Evolutionary conservation across 164 flowering plant genomes (phyloP).

Genomic region (Macadamia integrifolia): DNA sequence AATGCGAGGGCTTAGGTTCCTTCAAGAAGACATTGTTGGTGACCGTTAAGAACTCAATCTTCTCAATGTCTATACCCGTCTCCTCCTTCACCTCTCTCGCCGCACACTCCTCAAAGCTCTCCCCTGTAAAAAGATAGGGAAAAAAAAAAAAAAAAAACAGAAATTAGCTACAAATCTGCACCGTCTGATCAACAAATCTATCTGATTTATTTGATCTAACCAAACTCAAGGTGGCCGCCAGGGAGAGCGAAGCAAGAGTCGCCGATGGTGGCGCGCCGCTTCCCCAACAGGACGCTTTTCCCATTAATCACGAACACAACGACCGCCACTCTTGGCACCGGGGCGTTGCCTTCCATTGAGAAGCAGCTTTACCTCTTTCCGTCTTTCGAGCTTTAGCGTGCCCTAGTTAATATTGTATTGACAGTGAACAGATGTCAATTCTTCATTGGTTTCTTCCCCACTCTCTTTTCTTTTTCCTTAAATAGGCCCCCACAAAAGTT

Average conservation of each 20-base stretch:
- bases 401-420: no score
- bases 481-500: no score
- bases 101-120: constrained; percentile 83
- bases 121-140: constrained; percentile 36
- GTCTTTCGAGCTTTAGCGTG: no score
- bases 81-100: constrained; percentile 82
- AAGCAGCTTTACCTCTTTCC: neutral
- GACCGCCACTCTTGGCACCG: constrained; percentile 44
- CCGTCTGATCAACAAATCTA: no score
- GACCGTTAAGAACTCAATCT: constrained; percentile 49
- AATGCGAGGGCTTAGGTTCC: constrained; percentile 44
- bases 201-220: constrained; percentile 20
- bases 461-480: no score
- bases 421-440: no score
- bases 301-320: constrained; percentile 51
- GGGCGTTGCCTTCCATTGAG: neutral
- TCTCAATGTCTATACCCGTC: constrained; percentile 60
- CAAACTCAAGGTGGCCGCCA: constrained; percentile 91
- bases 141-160: constrained; percentile 2
- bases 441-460: no score
- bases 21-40: constrained; percentile 55
- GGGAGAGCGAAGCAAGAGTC: constrained; percentile 68
- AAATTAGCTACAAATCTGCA: neutral
- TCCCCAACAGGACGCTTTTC: constrained; percentile 48
- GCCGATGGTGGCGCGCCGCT: constrained; percentile 51